Evolutionary conservation across 1,284 basidiomycete genomes (phyloP).

Genomic region (Austroboletus olivaceoglutinosus): DNA sequence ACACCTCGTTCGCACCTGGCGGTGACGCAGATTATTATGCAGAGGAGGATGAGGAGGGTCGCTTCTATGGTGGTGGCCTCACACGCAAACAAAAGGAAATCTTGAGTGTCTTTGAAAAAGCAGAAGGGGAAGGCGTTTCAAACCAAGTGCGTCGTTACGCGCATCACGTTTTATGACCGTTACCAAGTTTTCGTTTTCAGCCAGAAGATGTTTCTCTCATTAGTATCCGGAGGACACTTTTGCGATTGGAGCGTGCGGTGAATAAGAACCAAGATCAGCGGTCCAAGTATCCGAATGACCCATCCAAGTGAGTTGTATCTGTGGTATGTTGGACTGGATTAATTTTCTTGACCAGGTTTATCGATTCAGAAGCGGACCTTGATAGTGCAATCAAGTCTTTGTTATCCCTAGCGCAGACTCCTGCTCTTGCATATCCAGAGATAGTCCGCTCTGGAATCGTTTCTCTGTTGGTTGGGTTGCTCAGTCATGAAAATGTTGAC

Average conservation of each 20-base stretch:
- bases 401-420: constrained; percentile 86
- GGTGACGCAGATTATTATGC: constrained; percentile 86
- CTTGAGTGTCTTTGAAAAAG: constrained; percentile 83
- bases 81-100: constrained; percentile 90
- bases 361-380: constrained; percentile 96
- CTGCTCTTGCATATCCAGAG: constrained; percentile 85
- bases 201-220: constrained; percentile 66
- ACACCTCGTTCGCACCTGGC: constrained; percentile 67
- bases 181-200: constrained; percentile 40
- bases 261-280: constrained; percentile 95
- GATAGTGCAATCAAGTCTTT: constrained; percentile 85
- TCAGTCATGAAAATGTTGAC: constrained; percentile 92
- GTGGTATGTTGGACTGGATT: not conserved
- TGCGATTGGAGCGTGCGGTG: constrained; percentile 83
- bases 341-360: constrained; percentile 64
- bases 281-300: constrained; percentile 87
- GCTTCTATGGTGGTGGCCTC: constrained; percentile 91
- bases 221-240: constrained; percentile 70
- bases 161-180: constrained; percentile 16
- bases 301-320: constrained; percentile 65
- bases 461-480: constrained; percentile 72
- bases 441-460: constrained; percentile 76
- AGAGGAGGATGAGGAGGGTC: constrained; percentile 89
- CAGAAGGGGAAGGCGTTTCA: constrained; percentile 58
- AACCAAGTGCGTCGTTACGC: constrained; percentile 57